Conservation (phyloP, 768 basidiomycete species). For the Suillus cothurnatus region DNA sequence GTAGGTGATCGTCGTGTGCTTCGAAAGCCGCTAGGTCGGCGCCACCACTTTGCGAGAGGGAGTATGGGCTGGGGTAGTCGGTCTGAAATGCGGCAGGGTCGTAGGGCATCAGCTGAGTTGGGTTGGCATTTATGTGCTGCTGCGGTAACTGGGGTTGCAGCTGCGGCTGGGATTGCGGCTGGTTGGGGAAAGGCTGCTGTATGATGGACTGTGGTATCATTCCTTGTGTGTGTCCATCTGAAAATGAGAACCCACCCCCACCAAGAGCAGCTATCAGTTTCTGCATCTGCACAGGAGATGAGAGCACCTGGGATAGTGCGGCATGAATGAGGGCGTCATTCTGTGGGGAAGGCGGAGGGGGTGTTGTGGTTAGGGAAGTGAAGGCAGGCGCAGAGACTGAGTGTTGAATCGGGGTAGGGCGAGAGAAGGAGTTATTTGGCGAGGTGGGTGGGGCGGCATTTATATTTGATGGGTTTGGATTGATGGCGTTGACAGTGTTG, state of each 20-base stretch:
- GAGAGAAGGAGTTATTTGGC: conserved; percentile 27
- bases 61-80: conserved; percentile 26
- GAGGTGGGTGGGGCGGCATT: not conserved
- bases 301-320: conserved; percentile 52
- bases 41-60: conserved; percentile 23
- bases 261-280: conserved; percentile 51
- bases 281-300: conserved; percentile 57
- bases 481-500: conserved; percentile 15
- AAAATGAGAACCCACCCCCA: conserved; percentile 1
- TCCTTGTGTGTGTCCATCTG: conserved; percentile 5
- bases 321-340: conserved; percentile 51
- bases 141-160: conserved; percentile 15
- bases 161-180: conserved; percentile 18
- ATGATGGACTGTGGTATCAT: conserved; percentile 25
- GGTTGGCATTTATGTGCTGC: conserved; percentile 9
- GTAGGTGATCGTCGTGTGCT: conserved; percentile 45
- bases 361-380: conserved; percentile 7
- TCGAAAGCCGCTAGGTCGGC: conserved; percentile 35
- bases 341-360: conserved; percentile 12
- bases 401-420: conserved; percentile 11
- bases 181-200: conserved; percentile 24
- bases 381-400: conserved; percentile 8
- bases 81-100: conserved; percentile 23
- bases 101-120: conserved; percentile 21
- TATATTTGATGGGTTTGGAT: conserved; percentile 12